Evolutionary conservation across 495 filamentous ascomycete species (phyloP), one percentile per base, ranked within the genome.

Genomic region (Penicillium longicatenatum): DNA sequence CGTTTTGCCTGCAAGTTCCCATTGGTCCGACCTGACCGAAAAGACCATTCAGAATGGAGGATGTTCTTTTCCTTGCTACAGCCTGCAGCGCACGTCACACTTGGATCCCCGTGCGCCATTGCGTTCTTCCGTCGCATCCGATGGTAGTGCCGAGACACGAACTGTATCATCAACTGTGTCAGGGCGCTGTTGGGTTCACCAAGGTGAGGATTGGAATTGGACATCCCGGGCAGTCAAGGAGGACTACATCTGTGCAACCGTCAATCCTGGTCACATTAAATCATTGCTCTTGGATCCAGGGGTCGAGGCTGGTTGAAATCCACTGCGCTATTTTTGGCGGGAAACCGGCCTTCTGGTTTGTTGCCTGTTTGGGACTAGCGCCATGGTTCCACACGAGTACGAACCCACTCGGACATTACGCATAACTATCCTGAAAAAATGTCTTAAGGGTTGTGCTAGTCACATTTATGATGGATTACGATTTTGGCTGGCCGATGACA

Each of bases 51-150:
- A 39, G 20, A 46, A 21, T 26, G 43, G 43, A 20, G 43, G n/a
- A 33, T 51, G 48, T 29, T 53, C 50, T 26, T 52, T 26, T 30
- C 17, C 19, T 19, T 22, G 14, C 14, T 17, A n/a, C 6, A 39
- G 14, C 33, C 52, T 59, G 60, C 52, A 52, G 57, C 45, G 61
- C 54, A 63, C 61, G 61, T 63, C 48, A 46, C 61, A 57, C 37
- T 48, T 21, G 35, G 12, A 46, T 54, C 57, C 49, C 57, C 58
- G 62, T 64, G 62, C 58, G 54, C 43, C 45, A 39, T 39, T 39
- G 37, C 41, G 48, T 53, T 55, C 57, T 58, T 64, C 62, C 62
- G 57, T 58, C 21, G 24, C 54, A 60, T 64, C 62, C 62, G 57
- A 62, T 54, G 35, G 37, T 0, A 19, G 2, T 52, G 50, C 50